phyloP scores from a whole-genome alignment of 2,329 filamentous ascomycete species.

The Cercospora zeina region DNA sequence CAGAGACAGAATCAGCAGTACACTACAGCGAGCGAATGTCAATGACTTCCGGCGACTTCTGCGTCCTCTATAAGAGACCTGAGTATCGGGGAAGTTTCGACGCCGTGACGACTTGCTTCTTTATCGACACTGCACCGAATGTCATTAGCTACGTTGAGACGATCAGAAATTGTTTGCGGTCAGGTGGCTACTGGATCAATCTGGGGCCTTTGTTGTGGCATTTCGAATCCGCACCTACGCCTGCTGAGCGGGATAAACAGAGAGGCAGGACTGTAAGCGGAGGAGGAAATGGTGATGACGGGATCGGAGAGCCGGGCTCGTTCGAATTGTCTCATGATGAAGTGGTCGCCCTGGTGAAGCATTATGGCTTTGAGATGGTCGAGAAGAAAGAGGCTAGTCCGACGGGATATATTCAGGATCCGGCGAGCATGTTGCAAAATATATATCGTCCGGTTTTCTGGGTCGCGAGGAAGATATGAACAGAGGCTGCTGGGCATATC shows the following conservation, averaged over 20 bases:
- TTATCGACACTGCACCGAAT: conserved; percentile 95
- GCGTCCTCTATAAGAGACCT: conserved; percentile 73
- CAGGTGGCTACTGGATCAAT: conserved; percentile 82
- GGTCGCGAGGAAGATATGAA: conserved; percentile 71
- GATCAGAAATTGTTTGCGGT: conserved; percentile 72
- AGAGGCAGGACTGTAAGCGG: conserved; percentile 5
- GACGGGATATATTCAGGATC: conserved; percentile 85
- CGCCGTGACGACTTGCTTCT: conserved; percentile 87
- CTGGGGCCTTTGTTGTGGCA: conserved; percentile 93
- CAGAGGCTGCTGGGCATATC: neutral
- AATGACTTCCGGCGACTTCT: conserved; percentile 92
- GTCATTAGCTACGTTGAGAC: conserved; percentile 85
- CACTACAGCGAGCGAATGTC: conserved; percentile 68
- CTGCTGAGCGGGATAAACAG: conserved; percentile 51
- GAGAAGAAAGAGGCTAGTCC: conserved; percentile 53
- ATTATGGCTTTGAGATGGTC: conserved; percentile 71
- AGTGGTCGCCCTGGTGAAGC: conserved; percentile 71
- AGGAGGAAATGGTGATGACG: conserved; percentile 23
- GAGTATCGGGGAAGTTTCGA: conserved; percentile 67
- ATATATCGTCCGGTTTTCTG: conserved; percentile 79
- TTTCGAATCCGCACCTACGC: conserved; percentile 71
- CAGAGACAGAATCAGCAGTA: conserved; percentile 29
- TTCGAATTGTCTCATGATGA: conserved; percentile 91
- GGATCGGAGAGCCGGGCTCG: conserved; percentile 81
- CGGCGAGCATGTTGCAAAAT: conserved; percentile 80